Percentiles rank a stretch among this genome's conserved stretches.
phyloP scores from a whole-genome alignment of 805 yeast genomes.

The Saccharomycopsis schoenii region DNA sequence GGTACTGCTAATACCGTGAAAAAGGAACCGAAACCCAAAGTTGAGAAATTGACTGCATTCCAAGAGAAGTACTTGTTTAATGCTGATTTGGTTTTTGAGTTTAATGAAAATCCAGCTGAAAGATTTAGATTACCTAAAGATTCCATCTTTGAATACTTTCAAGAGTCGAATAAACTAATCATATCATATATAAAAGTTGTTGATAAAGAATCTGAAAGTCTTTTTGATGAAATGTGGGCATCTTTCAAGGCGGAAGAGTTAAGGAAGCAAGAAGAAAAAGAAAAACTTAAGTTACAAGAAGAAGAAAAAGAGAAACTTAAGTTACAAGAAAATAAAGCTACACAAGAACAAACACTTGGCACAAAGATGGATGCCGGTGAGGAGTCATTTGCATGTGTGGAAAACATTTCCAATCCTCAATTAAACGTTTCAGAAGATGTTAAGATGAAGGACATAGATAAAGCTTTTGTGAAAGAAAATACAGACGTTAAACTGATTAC shows the following conservation, averaged over 20 bases:
- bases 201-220: conserved; percentile 9
- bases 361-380: background rate
- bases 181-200: conserved; percentile 29
- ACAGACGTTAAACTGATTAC: conserved; percentile 20
- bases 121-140: conserved; percentile 71
- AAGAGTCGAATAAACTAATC: conserved; percentile 25
- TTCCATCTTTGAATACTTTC: conserved; percentile 54
- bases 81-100: conserved; percentile 78
- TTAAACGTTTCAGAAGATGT: conserved; percentile 3
- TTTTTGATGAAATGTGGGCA: background rate
- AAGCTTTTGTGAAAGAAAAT: conserved; percentile 2
- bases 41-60: conserved; percentile 48
- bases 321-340: conserved; percentile 14
- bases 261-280: conserved; percentile 16
- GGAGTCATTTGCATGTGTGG: background rate
- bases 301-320: conserved; percentile 19
- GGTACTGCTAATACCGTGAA: background rate
- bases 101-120: conserved; percentile 64
- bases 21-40: conserved; percentile 12
- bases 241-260: conserved; percentile 17
- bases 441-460: conserved; percentile 12
- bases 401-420: background rate
- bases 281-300: conserved; percentile 22
- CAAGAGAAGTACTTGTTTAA: conserved; percentile 60
- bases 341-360: conserved; percentile 7